Base-by-base conservation (phyloP, 306 rosid species). In the Lupinus albus region DNA sequence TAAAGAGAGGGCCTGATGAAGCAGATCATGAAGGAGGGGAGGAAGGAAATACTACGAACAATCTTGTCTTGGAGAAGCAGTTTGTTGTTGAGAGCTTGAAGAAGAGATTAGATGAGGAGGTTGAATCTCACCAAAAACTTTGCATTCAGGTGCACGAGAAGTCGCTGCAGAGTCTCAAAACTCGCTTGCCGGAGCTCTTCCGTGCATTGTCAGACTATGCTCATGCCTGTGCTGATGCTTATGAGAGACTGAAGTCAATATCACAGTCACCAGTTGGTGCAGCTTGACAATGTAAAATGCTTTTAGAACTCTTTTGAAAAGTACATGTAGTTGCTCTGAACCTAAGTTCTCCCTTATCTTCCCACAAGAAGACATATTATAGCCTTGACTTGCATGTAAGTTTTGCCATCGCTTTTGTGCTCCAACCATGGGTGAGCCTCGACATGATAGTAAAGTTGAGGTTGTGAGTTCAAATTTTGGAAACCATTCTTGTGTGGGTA, bases 181-280 rank as follows among this genome's bases (percentile, higher is more conserved):
- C 88, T 67, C 86, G 92, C 46, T 42, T 90, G 85, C 96, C 96
- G 1, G 96, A 90, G 85, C 83, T 90, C 65, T 90, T 90, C 60
- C 91, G 92, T 0, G 77, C 92, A 11, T 45, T 90, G 74, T 79
- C 88, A 6, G 88, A 85, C 67, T 87, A 87, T 48, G 38, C 89
- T 7, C 77, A 39, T 39, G 77, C 88, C 5, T 79, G 95, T 73
- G 72, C 83, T 15, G 95, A 87, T 16, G 82, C 83, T 58, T 90
- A 87, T 16, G 79, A 66, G 63, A 85, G 71, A 56, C 79, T 87
- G 57, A 81, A 78, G 78, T 81, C 63, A 47, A 73, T 85, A 32
- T 51, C 81, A 52, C 78, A 60, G 47, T 18, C 80, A 42, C 53
- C 61, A 17, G 79, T 78, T 17, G 80, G 74, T 9, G 57, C 70